phyloP scores from a whole-genome alignment of 495 filamentous ascomycete species.

The Annulohypoxylon bovei region DNA sequence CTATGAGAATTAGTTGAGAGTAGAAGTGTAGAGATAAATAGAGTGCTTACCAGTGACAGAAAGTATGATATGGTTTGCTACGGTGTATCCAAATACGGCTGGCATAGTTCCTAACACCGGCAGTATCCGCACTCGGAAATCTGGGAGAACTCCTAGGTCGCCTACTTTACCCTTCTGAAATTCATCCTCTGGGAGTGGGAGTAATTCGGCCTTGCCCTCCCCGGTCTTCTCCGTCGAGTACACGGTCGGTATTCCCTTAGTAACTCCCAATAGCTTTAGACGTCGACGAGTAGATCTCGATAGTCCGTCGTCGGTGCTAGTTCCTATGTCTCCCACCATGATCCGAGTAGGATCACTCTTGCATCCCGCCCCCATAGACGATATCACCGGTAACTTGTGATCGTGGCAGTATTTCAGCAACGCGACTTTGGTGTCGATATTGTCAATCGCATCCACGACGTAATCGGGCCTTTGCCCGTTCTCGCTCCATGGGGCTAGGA shows the following conservation, averaged over 20 bases:
- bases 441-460: conserved; percentile 97
- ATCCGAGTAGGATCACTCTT: conserved; percentile 97
- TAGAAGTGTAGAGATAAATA: not conserved
- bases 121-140: conserved; percentile 92
- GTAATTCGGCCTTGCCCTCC: conserved; percentile 87
- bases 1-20: conserved; percentile 45
- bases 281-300: conserved; percentile 83
- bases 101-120: conserved; percentile 98
- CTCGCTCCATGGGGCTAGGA: conserved; percentile 73
- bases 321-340: conserved; percentile 89
- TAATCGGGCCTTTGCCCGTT: conserved; percentile 77
- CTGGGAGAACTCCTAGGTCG: conserved; percentile 86
- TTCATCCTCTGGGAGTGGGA: conserved; percentile 89
- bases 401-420: conserved; percentile 87
- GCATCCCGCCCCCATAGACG: conserved; percentile 96
- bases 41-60: conserved; percentile 66
- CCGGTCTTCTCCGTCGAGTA: conserved; percentile 93
- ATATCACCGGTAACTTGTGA: conserved; percentile 80
- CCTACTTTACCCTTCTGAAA: conserved; percentile 86
- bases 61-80: conserved; percentile 91
- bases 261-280: conserved; percentile 82
- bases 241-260: conserved; percentile 85
- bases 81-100: conserved; percentile 88
- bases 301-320: conserved; percentile 88
- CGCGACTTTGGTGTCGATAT: conserved; percentile 95